Evolutionary conservation across 306 rosid species (phyloP), one percentile per base, ranked within the genome.

Genomic region (Oemleria cerasiformis): DNA sequence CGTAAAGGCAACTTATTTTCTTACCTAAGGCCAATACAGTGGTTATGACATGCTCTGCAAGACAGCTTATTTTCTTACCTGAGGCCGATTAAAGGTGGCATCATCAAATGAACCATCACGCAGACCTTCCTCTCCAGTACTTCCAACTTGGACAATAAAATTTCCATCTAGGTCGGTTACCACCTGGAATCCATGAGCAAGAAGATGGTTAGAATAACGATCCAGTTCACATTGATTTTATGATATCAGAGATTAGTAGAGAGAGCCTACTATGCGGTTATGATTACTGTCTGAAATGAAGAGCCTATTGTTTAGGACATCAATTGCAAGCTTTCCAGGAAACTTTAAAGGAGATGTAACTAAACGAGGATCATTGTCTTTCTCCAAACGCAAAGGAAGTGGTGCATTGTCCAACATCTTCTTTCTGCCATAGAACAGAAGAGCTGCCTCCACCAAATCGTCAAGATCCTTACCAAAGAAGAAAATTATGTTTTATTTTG

Each of bases 241-340:
- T 68, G 50, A 48, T 39, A 51, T 12, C 36, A 51, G 4, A 68
- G 13, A 34, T 68, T 11, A 51, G 62, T 5, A 42, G 68, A 76
- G 81, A 74, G 70, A 40, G 79, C 88, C 39, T 86, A 91, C 97
- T 82, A 93, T 86, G 86, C 96, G 96, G 71, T 93, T 91, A 72
- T 91, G 97, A 82, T 86, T 93, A 80, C 98, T 93, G 85, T 93
- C 98, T 63, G 98, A 91, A 79, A 93, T 91, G 81, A 93, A 93
- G 83, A 93, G 98, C 84, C 97, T 93, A 82, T 89, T 80, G 77
- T 93, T 93, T 67, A 84, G 88, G 73, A 79, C 88, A 83, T 91
- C 97, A 65, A 87, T 71, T 36, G 97, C 91, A 63, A 93, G 87
- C 90, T 93, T 93, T 72, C 98, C 98, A 48, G 98, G 98, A 86